phyloP scores from a whole-genome alignment of 176 grass and related monocot species.

The Lolium perenne region DNA sequence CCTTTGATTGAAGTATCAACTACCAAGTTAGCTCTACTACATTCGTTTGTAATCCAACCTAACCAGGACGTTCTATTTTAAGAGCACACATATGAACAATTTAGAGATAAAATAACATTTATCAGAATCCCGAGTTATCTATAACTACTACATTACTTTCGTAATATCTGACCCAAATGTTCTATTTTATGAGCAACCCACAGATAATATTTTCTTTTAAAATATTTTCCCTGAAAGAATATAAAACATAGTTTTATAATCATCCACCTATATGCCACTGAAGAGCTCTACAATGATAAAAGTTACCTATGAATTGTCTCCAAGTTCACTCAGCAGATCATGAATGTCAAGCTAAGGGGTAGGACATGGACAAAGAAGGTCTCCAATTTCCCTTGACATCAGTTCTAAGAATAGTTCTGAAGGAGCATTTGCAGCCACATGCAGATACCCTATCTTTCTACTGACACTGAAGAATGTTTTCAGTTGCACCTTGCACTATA shows the following conservation, averaged over 20 bases:
- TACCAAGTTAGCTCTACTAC: not conserved
- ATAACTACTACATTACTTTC: not conserved
- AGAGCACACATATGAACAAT: not conserved
- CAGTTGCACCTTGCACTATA: not conserved
- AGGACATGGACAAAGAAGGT: not conserved
- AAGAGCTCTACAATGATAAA: not conserved
- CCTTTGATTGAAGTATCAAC: not conserved
- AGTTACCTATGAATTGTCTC: not conserved
- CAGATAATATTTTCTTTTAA: not conserved
- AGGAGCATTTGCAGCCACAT: not conserved
- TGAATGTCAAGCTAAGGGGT: not conserved
- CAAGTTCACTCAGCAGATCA: not conserved
- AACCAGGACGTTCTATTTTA: not conserved
- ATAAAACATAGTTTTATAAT: not conserved
- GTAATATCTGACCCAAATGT: not conserved
- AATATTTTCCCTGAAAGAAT: not conserved
- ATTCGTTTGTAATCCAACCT: conserved; percentile 21
- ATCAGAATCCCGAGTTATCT: not conserved
- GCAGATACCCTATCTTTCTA: not conserved
- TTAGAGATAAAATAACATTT: not conserved
- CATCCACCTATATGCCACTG: not conserved
- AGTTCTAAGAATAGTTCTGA: not conserved
- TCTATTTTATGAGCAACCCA: conserved; percentile 7
- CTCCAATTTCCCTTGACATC: not conserved
- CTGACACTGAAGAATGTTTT: not conserved